phyloP scores from a whole-genome alignment of 1,139 yeast species.

The Suhomyces panamericanus region DNA sequence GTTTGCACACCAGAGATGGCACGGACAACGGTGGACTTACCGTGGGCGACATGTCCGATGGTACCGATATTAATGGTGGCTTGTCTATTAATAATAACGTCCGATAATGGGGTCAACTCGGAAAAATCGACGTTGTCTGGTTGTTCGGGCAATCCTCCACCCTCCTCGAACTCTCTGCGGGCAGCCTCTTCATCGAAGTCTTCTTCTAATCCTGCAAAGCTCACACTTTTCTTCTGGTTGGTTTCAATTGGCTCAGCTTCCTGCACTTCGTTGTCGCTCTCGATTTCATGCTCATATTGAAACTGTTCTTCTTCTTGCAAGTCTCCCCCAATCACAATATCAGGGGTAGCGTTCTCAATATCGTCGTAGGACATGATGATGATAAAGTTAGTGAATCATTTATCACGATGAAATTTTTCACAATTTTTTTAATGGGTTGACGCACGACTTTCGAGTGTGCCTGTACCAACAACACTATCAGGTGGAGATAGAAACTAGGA shows the following conservation, averaged over 20 bases:
- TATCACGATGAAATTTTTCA: conserved; percentile 20
- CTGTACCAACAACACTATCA: neutral
- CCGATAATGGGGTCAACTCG: conserved; percentile 78
- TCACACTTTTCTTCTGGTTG: conserved; percentile 71
- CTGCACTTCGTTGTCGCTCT: conserved; percentile 50
- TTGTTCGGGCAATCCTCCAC: conserved; percentile 97
- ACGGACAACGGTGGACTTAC: conserved; percentile 97
- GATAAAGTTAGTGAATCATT: conserved; percentile 5
- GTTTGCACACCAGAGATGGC: conserved; percentile 99
- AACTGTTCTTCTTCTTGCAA: conserved; percentile 46
- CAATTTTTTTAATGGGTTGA: conserved; percentile 10
- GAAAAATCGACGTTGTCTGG: conserved; percentile 84
- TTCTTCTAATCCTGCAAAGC: conserved; percentile 71
- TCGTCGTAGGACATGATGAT: conserved; percentile 55
- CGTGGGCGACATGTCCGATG: conserved; percentile 99
- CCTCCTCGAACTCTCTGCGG: conserved; percentile 88
- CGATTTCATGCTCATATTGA: conserved; percentile 46
- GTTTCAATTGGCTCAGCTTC: conserved; percentile 27
- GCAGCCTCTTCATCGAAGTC: conserved; percentile 66
- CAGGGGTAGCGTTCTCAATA: conserved; percentile 82
- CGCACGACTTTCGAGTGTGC: conserved; percentile 6
- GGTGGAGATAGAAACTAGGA: too few species aligned
- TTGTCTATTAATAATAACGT: conserved; percentile 96
- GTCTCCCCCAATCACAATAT: conserved; percentile 78
- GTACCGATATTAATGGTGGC: conserved; percentile 99